Evolutionary conservation across 257 asterid species (phyloP).

Genomic region (Ilex aquifolium): DNA sequence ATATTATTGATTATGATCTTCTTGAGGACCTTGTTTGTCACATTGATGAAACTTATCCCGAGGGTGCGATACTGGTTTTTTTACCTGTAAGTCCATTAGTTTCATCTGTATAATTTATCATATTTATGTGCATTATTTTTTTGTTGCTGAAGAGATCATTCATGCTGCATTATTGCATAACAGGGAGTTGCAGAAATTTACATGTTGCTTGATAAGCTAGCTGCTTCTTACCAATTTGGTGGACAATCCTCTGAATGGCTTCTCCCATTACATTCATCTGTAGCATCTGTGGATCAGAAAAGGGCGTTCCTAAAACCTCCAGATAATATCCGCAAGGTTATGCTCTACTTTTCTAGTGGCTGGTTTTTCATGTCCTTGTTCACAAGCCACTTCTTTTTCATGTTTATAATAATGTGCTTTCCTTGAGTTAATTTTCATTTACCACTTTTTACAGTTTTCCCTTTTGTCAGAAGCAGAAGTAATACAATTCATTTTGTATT

Average conservation of each 20-base stretch:
- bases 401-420: slow-evolving; percentile 1
- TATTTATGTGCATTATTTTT: too few species aligned
- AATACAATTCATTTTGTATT: too few species aligned
- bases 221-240: slow-evolving; percentile 72
- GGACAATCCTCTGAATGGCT: slow-evolving; percentile 88
- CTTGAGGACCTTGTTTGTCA: slow-evolving; percentile 93
- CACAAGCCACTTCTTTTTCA: slow-evolving; percentile 9
- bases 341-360: slow-evolving; percentile 5
- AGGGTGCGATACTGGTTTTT: slow-evolving; percentile 86
- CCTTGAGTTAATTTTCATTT: background rate
- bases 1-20: slow-evolving; percentile 81
- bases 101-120: background rate
- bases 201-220: slow-evolving; percentile 64
- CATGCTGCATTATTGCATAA: slow-evolving; percentile 15
- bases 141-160: background rate
- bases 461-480: background rate
- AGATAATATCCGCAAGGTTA: slow-evolving; percentile 82
- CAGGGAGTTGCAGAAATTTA: slow-evolving; percentile 97
- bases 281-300: slow-evolving; percentile 88
- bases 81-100: slow-evolving; percentile 53
- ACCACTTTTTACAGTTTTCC: background rate
- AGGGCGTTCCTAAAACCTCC: slow-evolving; percentile 87
- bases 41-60: slow-evolving; percentile 68
- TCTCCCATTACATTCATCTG: slow-evolving; percentile 92
- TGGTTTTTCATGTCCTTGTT: slow-evolving; percentile 6